These are phyloP conservation scores for Aspergillus spinulosporus DNA, from an alignment of 2,329 filamentous ascomycete genomes.

Conservation along the genomic window DNA sequence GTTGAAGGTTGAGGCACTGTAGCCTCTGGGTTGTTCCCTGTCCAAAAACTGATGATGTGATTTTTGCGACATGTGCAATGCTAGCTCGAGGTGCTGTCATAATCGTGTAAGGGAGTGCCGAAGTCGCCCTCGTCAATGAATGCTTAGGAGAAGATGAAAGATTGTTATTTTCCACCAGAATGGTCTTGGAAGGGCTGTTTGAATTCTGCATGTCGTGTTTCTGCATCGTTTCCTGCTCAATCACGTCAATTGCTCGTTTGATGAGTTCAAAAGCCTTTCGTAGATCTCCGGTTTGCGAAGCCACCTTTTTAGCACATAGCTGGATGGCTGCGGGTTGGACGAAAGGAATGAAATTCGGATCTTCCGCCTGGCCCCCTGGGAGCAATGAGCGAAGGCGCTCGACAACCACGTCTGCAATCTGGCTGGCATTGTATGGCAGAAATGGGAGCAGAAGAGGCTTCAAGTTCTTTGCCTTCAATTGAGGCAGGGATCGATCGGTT, in stretches of 20 bases:
- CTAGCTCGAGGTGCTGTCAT: slow-evolving; percentile 84
- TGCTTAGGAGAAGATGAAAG: slow-evolving; percentile 55
- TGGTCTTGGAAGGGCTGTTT: slow-evolving; percentile 68
- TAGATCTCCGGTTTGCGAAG: slow-evolving; percentile 88
- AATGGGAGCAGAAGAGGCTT: slow-evolving; percentile 90
- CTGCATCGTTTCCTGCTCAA: slow-evolving; percentile 78
- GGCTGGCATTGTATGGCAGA: slow-evolving; percentile 82
- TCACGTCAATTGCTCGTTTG: slow-evolving; percentile 80
- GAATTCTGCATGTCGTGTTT: slow-evolving; percentile 66
- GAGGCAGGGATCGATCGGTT: slow-evolving; percentile 90
- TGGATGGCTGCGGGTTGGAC: slow-evolving; percentile 92
- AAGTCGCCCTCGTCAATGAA: slow-evolving; percentile 41
- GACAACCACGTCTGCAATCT: slow-evolving; percentile 85
- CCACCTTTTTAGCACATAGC: slow-evolving; percentile 90
- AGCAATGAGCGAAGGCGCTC: slow-evolving; percentile 76
- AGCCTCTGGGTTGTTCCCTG: slow-evolving; percentile 84
- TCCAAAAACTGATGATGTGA: slow-evolving; percentile 85
- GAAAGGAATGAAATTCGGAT: slow-evolving; percentile 72
- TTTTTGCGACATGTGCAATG: slow-evolving; percentile 86
- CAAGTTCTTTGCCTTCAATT: slow-evolving; percentile 87
- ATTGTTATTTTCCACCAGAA: slow-evolving; percentile 80
- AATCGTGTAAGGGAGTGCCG: slow-evolving; percentile 59
- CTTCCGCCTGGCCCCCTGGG: slow-evolving; percentile 44
- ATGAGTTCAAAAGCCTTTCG: slow-evolving; percentile 96
- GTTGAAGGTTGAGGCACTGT: slow-evolving; percentile 86